A percentile compares a stretch with the other conserved stretches of the same genome.
Conservation (phyloP, 176 grass and related monocot species). For the Thalia dealbata region DNA sequence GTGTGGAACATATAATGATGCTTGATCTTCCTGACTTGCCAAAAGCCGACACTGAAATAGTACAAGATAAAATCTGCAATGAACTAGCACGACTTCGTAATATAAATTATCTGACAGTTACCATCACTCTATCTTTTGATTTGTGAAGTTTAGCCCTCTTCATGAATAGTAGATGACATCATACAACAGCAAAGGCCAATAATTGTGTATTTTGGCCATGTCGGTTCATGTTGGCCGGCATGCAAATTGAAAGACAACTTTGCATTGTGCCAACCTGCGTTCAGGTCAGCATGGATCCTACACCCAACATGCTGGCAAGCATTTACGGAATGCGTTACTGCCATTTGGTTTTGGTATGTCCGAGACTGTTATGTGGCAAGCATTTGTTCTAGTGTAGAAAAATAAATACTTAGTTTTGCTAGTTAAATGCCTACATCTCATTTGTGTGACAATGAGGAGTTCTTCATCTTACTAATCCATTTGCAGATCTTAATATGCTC, state of each 20-base stretch:
- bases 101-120: too few species aligned
- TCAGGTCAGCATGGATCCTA: not conserved
- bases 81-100: too few species aligned
- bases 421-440: not conserved
- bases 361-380: too few species aligned
- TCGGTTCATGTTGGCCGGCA: not conserved
- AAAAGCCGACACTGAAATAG: not conserved
- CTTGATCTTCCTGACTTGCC: not conserved
- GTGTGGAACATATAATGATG: too few species aligned
- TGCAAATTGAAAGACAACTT: not conserved
- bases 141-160: not conserved
- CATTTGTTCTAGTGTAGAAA: not conserved
- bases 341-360: too few species aligned
- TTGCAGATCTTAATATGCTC: conserved; percentile 61
- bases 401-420: not conserved
- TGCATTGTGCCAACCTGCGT: not conserved
- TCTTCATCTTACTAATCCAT: conserved; percentile 16
- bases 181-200: not conserved
- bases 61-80: not conserved
- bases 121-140: not conserved
- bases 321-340: not conserved
- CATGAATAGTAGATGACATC: not conserved
- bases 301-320: not conserved
- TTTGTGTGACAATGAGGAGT: conserved; percentile 16
- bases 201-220: too few species aligned